phyloP scores from a whole-genome alignment of 768 basidiomycete species.

The button mushroom (Agaricus bisporus) region DNA sequence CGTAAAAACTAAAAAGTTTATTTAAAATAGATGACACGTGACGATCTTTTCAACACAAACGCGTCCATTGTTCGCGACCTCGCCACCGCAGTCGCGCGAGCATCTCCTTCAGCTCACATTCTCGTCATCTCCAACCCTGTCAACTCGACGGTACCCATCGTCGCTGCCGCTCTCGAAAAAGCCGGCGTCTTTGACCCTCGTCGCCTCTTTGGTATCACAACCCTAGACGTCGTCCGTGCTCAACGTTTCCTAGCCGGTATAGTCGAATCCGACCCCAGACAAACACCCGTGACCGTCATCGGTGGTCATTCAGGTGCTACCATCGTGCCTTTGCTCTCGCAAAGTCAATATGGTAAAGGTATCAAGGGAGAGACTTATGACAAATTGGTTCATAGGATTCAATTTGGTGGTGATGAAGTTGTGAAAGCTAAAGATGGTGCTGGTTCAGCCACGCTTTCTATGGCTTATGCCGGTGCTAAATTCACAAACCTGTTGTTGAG shows the following conservation, averaged over 20 bases:
- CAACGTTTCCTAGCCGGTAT: conserved; percentile 83
- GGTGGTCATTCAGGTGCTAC: conserved; percentile 98
- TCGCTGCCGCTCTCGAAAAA: conserved; percentile 86
- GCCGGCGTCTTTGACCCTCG: conserved; percentile 88
- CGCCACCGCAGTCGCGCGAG: conserved; percentile 79
- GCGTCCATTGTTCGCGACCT: conserved; percentile 97
- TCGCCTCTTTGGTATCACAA: conserved; percentile 93
- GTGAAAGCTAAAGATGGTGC: conserved; percentile 97
- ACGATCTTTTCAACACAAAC: conserved; percentile 96
- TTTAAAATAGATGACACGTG: conserved; percentile 78
- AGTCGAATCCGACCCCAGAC: conserved; percentile 54
- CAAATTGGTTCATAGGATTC: conserved; percentile 87
- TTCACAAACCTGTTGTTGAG: conserved; percentile 80
- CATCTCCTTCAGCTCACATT: conserved; percentile 86
- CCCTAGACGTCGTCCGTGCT: conserved; percentile 96
- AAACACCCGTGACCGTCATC: conserved; percentile 76
- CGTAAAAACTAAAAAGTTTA: conserved; percentile 1
- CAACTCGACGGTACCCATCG: conserved; percentile 97
- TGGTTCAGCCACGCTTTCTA: conserved; percentile 90
- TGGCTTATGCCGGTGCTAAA: conserved; percentile 93
- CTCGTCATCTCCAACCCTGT: conserved; percentile 99
- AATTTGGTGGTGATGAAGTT: conserved; percentile 97
- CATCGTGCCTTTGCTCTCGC: conserved; percentile 93
- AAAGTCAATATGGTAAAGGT: conserved; percentile 62
- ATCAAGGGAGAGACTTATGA: conserved; percentile 70